phyloP scores from a whole-genome alignment of 768 basidiomycete genomes.

The Macrolepiota fuliginosa region DNA sequence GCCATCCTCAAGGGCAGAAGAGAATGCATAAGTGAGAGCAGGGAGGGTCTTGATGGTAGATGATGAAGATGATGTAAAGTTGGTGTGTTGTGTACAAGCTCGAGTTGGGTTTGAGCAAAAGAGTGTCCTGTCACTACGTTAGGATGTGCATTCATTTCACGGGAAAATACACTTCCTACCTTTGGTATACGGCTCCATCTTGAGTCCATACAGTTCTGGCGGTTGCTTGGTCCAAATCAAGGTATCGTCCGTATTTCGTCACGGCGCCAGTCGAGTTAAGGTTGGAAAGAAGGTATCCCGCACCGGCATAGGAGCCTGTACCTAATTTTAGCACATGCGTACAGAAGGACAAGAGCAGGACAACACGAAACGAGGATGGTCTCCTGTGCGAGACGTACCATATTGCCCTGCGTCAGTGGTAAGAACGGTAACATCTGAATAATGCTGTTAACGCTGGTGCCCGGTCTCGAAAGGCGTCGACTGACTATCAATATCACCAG shows the following conservation, averaged over 20 bases:
- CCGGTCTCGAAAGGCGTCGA: background rate
- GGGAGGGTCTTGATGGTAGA: slow-evolving; percentile 12
- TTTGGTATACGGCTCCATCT: slow-evolving; percentile 38
- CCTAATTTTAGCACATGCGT: slow-evolving; percentile 7
- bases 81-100: slow-evolving; percentile 61
- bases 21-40: slow-evolving; percentile 45
- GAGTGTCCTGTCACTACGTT: slow-evolving; percentile 36
- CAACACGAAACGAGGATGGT: background rate
- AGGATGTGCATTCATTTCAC: background rate
- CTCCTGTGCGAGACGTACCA: slow-evolving; percentile 32
- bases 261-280: slow-evolving; percentile 37
- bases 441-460: background rate
- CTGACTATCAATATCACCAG: slow-evolving; percentile 58
- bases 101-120: slow-evolving; percentile 68
- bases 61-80: background rate
- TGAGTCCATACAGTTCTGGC: slow-evolving; percentile 62
- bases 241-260: slow-evolving; percentile 58
- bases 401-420: slow-evolving; percentile 57
- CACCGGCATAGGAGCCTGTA: slow-evolving; percentile 65
- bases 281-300: slow-evolving; percentile 57
- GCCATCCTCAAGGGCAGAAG: slow-evolving; percentile 40
- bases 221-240: slow-evolving; percentile 65
- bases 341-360: background rate
- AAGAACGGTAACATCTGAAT: slow-evolving; percentile 52
- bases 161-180: slow-evolving; percentile 36